Evolutionary conservation across 352 stramenopile species (phyloP), one percentile per base, ranked within the genome.

Genomic region (Phytophthora hybrid): DNA sequence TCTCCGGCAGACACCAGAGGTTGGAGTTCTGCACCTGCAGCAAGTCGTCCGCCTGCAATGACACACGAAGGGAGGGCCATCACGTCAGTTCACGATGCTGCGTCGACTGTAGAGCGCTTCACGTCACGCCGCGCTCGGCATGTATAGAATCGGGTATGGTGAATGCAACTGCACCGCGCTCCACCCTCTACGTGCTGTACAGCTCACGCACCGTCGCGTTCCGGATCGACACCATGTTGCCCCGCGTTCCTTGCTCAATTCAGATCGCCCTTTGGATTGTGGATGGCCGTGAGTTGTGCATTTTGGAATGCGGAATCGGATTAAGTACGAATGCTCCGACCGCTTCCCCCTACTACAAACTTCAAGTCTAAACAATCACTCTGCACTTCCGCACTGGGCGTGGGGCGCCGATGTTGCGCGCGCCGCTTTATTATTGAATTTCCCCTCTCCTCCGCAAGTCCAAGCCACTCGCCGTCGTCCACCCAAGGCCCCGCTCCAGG

Each of bases 1-100:
- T 99, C 80, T 99, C 98, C 3, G 98, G 98, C 56, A 99, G 89
- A 87, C 98, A 99, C 96, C 97, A 99, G 37, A 99, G 85, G 83
- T 99, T 99, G 59, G 97, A 97, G 59, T 97, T 99, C 82, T 99
- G 98, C 90, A 99, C 99, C 79, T 99, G 92, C 32, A 99, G 75
- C 56, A 99, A 84, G 87, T 99, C 98, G 60, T 95, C 81, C 41
- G 93, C 89, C 91, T 98, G 21, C 23, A 21, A 55, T 46, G 6
- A 66, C 32, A 72, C 16, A 44, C 37, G 56, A n/a, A 52, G 59
- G 39, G 54, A 18, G 10, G 31, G n/a, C 59, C n/a, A 57, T 10
- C 34, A 47, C 16, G 18, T 72, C 41, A 71, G 49, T 63, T 37
- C 41, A 63, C 23, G 14, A 41, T 18, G 51, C 47, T 23, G 31